Evolutionary conservation across 2,329 filamentous ascomycete genomes (phyloP).

Genomic region (Hawksworthiomyces lignivorus): DNA sequence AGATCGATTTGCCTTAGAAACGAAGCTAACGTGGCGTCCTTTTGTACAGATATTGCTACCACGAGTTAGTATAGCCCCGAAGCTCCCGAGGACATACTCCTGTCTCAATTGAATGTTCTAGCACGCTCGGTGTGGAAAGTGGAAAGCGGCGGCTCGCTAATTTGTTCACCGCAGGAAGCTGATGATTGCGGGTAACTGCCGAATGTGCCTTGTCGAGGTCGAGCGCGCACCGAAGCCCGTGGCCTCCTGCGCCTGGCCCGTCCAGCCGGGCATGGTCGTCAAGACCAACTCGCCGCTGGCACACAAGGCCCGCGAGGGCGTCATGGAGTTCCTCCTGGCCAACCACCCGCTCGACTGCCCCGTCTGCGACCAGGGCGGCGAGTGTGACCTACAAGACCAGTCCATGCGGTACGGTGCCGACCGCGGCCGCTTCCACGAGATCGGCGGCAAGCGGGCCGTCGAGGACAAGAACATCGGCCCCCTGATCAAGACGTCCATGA

Average conservation of each 20-base stretch:
- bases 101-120: too few species aligned
- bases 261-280: slow-evolving; percentile 97
- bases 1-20: too few species aligned
- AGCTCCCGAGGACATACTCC: not conserved
- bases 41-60: slow-evolving; percentile 80
- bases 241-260: slow-evolving; percentile 97
- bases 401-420: slow-evolving; percentile 98
- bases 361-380: slow-evolving; percentile 97
- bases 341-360: slow-evolving; percentile 96
- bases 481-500: slow-evolving; percentile 99
- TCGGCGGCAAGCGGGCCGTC: slow-evolving; percentile 90
- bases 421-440: slow-evolving; percentile 92
- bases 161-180: slow-evolving; percentile 79
- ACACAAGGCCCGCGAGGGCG: slow-evolving; percentile 96
- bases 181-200: slow-evolving; percentile 98
- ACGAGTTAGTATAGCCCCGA: slow-evolving; percentile 54
- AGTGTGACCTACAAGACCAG: slow-evolving; percentile 98
- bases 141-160: too few species aligned
- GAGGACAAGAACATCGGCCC: slow-evolving; percentile 99
- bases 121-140: too few species aligned
- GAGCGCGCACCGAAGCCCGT: slow-evolving; percentile 94
- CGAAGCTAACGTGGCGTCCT: slow-evolving; percentile 28
- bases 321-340: slow-evolving; percentile 97
- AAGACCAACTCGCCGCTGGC: slow-evolving; percentile 95
- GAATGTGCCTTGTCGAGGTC: slow-evolving; percentile 99